A percentile compares a stretch with the other conserved stretches of the same genome.
Evolutionary conservation across 1,284 basidiomycete genomes (phyloP).

Genomic region (Cutaneotrichosporon dermatis): DNA sequence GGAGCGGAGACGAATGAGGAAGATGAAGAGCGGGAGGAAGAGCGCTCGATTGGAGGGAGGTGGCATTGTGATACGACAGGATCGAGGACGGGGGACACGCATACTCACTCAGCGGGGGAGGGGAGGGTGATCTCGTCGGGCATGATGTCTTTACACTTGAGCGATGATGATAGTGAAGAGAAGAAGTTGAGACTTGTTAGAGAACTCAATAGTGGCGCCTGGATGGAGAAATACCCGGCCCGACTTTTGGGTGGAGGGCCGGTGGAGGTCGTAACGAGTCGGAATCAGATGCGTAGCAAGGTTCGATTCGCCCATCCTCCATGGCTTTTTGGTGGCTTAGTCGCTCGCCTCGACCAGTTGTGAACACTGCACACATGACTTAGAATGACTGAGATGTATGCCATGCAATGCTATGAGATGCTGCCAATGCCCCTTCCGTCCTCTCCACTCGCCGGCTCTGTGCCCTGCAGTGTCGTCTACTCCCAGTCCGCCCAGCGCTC

Average conservation of each 20-base stretch:
- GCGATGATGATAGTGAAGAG: too few relatives aligned
- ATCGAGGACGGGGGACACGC: too few relatives aligned
- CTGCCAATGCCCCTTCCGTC: neutral
- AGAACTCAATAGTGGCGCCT: too few relatives aligned
- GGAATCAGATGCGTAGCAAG: too few relatives aligned
- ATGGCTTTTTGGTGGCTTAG: too few relatives aligned
- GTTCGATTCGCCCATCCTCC: too few relatives aligned
- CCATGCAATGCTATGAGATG: constrained; percentile 2
- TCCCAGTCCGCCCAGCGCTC: constrained; percentile 38
- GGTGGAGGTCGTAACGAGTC: too few relatives aligned
- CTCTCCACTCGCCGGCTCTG: neutral
- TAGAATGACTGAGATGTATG: neutral
- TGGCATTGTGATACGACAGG: neutral
- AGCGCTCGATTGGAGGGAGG: neutral
- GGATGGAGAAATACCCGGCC: neutral
- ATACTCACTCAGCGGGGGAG: constrained; percentile 67
- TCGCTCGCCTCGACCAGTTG: too few relatives aligned
- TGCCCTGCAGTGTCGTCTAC: neutral
- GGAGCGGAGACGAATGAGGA: too few relatives aligned
- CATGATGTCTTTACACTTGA: neutral
- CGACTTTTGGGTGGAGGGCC: neutral
- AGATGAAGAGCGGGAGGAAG: too few relatives aligned
- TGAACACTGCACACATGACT: too few relatives aligned
- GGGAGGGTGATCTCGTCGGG: constrained; percentile 51
- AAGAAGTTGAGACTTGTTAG: too few relatives aligned